phyloP scores from a whole-genome alignment of 106 monocot species.

The Cymbidium sinense region DNA sequence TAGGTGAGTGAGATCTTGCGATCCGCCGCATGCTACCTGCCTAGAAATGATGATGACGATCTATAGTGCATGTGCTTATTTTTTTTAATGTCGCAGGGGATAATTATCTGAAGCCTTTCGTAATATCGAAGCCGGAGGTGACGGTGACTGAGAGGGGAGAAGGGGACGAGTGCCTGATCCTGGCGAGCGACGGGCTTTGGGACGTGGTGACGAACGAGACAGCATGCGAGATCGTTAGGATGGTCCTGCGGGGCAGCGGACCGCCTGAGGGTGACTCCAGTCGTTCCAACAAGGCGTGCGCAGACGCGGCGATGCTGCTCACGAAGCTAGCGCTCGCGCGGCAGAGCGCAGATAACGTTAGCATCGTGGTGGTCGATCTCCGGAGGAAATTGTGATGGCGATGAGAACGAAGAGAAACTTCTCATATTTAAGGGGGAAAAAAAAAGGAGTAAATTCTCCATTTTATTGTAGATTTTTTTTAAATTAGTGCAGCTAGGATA shows the following conservation, averaged over 20 bases:
- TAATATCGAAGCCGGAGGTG: constrained; percentile 63
- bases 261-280: background rate
- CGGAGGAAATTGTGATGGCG: constrained; percentile 8
- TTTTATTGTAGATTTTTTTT: too few relatives aligned
- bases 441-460: too few relatives aligned
- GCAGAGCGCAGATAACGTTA: constrained; percentile 61
- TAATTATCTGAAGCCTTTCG: constrained; percentile 54
- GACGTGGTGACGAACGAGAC: constrained; percentile 67
- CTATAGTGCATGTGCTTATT: too few relatives aligned
- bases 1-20: constrained; percentile 33
- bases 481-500: too few relatives aligned
- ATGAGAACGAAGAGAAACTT: too few relatives aligned
- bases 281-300: constrained; percentile 49
- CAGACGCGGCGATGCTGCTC: constrained; percentile 61
- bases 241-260: constrained; percentile 32
- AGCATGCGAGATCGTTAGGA: constrained; percentile 40
- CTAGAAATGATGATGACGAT: background rate
- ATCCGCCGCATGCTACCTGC: background rate
- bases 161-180: constrained; percentile 59
- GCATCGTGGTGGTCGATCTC: constrained; percentile 77
- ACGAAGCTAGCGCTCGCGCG: constrained; percentile 73
- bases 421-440: too few relatives aligned
- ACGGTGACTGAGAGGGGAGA: constrained; percentile 34
- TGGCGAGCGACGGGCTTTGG: constrained; percentile 74
- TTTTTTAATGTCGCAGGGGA: constrained; percentile 24